Percentiles rank a stretch among this genome's conserved stretches.
phyloP scores from a whole-genome alignment of 306 rosid genomes.

The Astragalus glycyphyllos region DNA sequence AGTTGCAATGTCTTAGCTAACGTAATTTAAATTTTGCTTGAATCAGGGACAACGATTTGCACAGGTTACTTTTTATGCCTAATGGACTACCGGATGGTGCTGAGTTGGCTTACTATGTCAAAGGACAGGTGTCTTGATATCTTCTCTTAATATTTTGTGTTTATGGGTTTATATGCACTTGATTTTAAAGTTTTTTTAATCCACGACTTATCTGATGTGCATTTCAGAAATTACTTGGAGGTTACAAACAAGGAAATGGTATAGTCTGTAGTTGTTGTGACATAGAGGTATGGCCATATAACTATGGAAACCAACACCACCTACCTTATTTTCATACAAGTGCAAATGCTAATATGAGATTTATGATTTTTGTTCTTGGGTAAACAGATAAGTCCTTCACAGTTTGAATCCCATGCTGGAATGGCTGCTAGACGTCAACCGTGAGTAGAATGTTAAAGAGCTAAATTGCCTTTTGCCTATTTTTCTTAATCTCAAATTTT shows the following conservation, averaged over 20 bases:
- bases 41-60: conserved; percentile 93
- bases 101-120: conserved; percentile 91
- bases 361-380: conserved; percentile 35
- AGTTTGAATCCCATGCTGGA: conserved; percentile 99
- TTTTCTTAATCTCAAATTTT: conserved; percentile 36
- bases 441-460: conserved; percentile 64
- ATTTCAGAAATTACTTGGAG: conserved; percentile 84
- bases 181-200: conserved; percentile 21
- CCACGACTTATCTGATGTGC: conserved; percentile 36
- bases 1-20: conserved; percentile 30
- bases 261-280: conserved; percentile 87
- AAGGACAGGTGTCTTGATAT: conserved; percentile 77
- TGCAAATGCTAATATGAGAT: conserved; percentile 9
- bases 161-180: conserved; percentile 20
- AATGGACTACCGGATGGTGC: conserved; percentile 98
- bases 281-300: conserved; percentile 65
- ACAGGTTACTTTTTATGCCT: conserved; percentile 90
- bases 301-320: conserved; percentile 21
- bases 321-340: conserved; percentile 23
- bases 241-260: conserved; percentile 95
- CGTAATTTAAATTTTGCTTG: conserved; percentile 36
- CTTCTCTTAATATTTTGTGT: conserved; percentile 37
- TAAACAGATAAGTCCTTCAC: conserved; percentile 95
- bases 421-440: conserved; percentile 99
- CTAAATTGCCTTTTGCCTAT: conserved; percentile 31